A percentile compares a stretch with the other conserved stretches of the same genome.
Conservation (phyloP, 768 basidiomycete species). For the Boletus tylopilopsis region DNA sequence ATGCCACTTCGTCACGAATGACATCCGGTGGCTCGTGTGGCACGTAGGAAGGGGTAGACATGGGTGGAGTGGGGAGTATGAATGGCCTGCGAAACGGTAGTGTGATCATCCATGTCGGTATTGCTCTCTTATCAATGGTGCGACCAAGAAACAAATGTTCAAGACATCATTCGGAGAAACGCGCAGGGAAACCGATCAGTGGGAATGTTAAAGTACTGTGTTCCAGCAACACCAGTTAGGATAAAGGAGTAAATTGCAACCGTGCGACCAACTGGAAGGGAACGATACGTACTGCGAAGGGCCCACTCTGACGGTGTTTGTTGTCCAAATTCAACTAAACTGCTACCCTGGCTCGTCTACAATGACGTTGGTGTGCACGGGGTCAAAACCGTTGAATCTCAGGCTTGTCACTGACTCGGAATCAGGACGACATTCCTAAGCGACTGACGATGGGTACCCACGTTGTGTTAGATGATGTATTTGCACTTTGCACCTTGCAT, state of each 20-base stretch:
- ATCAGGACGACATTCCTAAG: neutral
- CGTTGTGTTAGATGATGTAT: no score
- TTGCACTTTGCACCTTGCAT: no score
- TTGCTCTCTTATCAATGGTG: slow-evolving; percentile 3
- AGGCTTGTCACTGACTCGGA: slow-evolving; percentile 19
- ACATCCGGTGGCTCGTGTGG: neutral
- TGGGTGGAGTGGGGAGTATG: neutral
- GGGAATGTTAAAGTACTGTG: slow-evolving; percentile 4
- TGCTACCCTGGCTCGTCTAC: neutral
- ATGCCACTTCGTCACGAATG: slow-evolving; percentile 9
- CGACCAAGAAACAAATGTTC: neutral
- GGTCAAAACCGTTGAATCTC: slow-evolving; percentile 3
- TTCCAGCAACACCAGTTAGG: neutral
- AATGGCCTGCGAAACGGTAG: neutral
- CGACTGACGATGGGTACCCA: neutral
- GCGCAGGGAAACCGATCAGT: slow-evolving; percentile 3
- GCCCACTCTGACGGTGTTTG: neutral
- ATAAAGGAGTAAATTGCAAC: neutral
- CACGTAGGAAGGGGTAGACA: slow-evolving; percentile 2
- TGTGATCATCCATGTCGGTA: neutral
- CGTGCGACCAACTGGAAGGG: neutral
- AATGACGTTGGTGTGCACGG: neutral
- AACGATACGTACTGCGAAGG: neutral
- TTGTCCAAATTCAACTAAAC: neutral
- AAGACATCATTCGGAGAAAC: neutral